These are phyloP conservation scores for Kwoniella bestiolae DNA, from an alignment of 768 basidiomycete genomes.

Conservation along the genomic window DNA sequence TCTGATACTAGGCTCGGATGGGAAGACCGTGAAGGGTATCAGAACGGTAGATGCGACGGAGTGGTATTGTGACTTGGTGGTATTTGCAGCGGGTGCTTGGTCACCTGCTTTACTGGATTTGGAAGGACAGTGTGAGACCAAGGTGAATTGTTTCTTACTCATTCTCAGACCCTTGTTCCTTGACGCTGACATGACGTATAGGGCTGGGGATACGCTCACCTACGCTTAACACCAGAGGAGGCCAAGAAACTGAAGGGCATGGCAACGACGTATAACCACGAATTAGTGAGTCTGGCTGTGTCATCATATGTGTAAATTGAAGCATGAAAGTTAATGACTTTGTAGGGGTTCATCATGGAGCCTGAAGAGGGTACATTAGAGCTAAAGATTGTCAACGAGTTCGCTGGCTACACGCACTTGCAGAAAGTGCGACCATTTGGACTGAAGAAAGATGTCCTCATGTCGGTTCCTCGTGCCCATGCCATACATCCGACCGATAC, in stretches of 20 bases:
- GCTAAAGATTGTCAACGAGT: slow-evolving; percentile 54
- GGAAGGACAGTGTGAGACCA: slow-evolving; percentile 53
- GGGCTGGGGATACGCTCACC: slow-evolving; percentile 33
- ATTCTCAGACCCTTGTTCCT: background rate
- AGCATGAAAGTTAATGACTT: too few species aligned
- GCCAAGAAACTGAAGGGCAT: slow-evolving; percentile 34
- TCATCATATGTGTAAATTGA: background rate
- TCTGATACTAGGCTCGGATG: slow-evolving; percentile 36
- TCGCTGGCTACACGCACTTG: slow-evolving; percentile 50
- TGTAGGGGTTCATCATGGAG: slow-evolving; percentile 55
- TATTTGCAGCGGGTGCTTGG: slow-evolving; percentile 56
- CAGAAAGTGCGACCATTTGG: slow-evolving; percentile 38
- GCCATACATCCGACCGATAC: slow-evolving; percentile 54
- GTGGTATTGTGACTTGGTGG: slow-evolving; percentile 47
- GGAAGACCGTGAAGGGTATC: slow-evolving; percentile 41
- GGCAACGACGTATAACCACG: slow-evolving; percentile 52
- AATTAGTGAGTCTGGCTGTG: slow-evolving; percentile 38
- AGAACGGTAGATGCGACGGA: slow-evolving; percentile 44
- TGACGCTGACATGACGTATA: background rate
- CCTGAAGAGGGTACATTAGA: slow-evolving; percentile 30
- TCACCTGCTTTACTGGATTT: slow-evolving; percentile 51
- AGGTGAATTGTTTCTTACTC: slow-evolving; percentile 27
- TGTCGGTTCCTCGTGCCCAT: slow-evolving; percentile 56
- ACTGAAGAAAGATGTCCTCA: slow-evolving; percentile 8
- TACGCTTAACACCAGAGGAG: slow-evolving; percentile 52